These are phyloP conservation scores for Annulohypoxylon maeteangense DNA, from an alignment of 495 filamentous ascomycete genomes.

Conservation along the genomic window DNA sequence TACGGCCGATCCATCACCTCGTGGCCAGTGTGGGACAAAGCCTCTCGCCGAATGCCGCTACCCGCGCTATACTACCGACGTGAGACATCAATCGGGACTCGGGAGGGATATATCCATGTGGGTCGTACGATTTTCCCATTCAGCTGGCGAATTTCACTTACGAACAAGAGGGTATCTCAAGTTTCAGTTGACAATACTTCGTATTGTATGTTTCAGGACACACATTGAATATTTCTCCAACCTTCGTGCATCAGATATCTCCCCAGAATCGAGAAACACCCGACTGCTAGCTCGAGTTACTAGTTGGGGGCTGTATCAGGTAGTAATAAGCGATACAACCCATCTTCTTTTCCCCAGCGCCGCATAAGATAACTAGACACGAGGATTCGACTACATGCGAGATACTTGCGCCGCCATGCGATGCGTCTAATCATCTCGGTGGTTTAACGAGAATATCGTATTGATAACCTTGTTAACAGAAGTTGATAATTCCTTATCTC, in stretches of 20 bases:
- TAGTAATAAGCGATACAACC: background rate
- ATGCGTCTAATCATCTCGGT: background rate
- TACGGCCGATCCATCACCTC: constrained; percentile 6
- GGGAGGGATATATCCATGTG: constrained; percentile 9
- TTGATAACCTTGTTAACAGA: background rate
- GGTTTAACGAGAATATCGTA: background rate
- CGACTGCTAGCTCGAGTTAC: background rate
- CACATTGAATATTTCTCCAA: background rate
- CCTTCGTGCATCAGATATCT: background rate
- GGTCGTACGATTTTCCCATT: constrained; percentile 9
- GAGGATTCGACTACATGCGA: background rate
- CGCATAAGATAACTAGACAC: background rate
- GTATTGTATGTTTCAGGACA: constrained; percentile 5
- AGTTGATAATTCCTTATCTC: background rate
- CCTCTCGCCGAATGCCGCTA: background rate
- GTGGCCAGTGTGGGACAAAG: constrained; percentile 12
- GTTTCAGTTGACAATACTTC: constrained; percentile 11
- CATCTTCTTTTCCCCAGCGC: background rate
- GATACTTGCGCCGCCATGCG: background rate
- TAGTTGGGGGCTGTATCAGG: background rate
- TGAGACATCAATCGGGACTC: constrained; percentile 13
- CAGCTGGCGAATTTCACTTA: background rate
- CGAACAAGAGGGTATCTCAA: background rate
- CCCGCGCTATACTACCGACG: constrained; percentile 5
- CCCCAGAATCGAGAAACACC: background rate